Percentiles rank a stretch among this genome's conserved stretches.
phyloP scores from a whole-genome alignment of 371 early-diverging fungal genomes.

The Blakeslea trispora region DNA sequence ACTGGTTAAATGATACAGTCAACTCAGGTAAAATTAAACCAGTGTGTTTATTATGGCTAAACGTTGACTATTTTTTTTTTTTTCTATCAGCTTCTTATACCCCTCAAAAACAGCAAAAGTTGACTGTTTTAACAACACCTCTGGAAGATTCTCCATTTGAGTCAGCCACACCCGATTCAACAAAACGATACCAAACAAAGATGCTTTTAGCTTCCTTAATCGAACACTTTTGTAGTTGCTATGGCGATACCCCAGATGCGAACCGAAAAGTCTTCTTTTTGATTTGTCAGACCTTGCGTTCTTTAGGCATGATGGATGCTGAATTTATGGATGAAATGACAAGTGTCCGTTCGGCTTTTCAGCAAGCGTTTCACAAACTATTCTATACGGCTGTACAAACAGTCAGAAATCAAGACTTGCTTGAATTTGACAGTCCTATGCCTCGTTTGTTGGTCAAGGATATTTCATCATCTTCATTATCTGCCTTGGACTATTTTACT shows the following conservation, averaged over 20 bases:
- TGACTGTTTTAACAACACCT: too few species aligned
- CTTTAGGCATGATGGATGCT: conserved; percentile 78
- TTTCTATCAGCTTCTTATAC: neutral
- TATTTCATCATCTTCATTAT: neutral
- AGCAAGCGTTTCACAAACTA: conserved; percentile 79
- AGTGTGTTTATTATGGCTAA: too few species aligned
- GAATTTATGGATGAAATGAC: conserved; percentile 82
- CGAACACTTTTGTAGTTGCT: conserved; percentile 83
- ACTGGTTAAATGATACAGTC: too few species aligned
- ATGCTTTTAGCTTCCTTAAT: conserved; percentile 73
- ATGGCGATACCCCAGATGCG: conserved; percentile 81
- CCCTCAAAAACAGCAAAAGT: too few species aligned
- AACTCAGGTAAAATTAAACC: neutral
- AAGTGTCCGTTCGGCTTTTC: conserved; percentile 76
- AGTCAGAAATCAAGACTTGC: conserved; percentile 46
- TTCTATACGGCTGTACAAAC: conserved; percentile 78
- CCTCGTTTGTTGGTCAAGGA: conserved; percentile 2
- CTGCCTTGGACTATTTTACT: neutral
- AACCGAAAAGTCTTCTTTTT: conserved; percentile 84
- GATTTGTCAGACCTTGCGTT: conserved; percentile 63
- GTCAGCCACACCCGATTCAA: neutral
- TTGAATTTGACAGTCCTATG: conserved; percentile 20
- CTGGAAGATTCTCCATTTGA: too few species aligned
- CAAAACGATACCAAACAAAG: conserved; percentile 66
- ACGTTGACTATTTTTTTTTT: too few species aligned